Percentiles rank a stretch among this genome's conserved stretches.
Conservation (phyloP, 192 early-diverging fungal species). For the Haplosporangium gracile region DNA sequence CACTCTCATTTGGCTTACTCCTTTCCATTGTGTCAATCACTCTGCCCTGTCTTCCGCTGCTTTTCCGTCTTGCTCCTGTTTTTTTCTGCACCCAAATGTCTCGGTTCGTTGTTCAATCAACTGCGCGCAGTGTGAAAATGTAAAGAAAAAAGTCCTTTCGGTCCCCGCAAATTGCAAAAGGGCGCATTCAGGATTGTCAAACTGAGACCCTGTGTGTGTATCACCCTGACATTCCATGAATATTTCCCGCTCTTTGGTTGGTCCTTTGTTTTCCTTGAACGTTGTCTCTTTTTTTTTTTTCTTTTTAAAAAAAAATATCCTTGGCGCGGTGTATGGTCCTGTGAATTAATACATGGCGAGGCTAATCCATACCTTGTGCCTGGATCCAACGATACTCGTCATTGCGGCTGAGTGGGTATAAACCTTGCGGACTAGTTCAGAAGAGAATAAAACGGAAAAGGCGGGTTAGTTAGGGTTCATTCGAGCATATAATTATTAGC, state of each 20-base stretch:
- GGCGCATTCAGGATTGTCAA: background rate
- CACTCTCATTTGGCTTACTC: background rate
- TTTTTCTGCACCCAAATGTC: background rate
- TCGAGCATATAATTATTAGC: background rate
- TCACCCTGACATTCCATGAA: background rate
- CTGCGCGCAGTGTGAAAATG: background rate
- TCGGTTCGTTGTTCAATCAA: background rate
- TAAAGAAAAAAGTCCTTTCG: background rate
- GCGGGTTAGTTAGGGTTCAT: background rate
- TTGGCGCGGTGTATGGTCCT: background rate
- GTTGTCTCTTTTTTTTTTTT: background rate
- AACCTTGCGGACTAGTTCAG: slow-evolving; percentile 26
- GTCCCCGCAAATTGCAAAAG: slow-evolving; percentile 1
- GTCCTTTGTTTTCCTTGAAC: background rate
- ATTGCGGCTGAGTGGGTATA: slow-evolving; percentile 40
- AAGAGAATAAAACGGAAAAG: background rate
- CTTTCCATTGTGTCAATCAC: background rate
- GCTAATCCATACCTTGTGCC: slow-evolving; percentile 16
- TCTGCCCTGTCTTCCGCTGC: background rate
- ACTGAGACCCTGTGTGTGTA: background rate
- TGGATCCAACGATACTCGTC: slow-evolving; percentile 41
- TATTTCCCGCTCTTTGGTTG: background rate
- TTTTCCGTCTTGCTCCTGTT: background rate
- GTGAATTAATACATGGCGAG: background rate
- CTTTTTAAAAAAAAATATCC: background rate